phyloP scores from a whole-genome alignment of 495 filamentous ascomycete species.

The Lasiosphaeria ovina region DNA sequence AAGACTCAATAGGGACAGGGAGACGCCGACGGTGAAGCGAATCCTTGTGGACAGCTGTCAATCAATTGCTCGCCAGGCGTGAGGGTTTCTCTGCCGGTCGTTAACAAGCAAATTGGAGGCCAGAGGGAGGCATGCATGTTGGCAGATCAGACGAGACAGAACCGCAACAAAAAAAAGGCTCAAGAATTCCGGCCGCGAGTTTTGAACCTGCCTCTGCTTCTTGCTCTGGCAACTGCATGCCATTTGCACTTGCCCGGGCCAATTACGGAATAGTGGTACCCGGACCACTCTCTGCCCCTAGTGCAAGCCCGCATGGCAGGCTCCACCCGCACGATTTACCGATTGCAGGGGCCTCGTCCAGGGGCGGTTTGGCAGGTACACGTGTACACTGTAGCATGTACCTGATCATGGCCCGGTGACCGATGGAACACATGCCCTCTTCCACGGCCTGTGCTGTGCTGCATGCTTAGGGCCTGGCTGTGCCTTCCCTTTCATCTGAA shows the following conservation, averaged over 20 bases:
- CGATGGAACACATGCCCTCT: constrained; percentile 1
- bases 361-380: background rate
- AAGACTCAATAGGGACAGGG: too few species aligned
- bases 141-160: too few species aligned
- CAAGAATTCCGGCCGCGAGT: too few species aligned
- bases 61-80: too few species aligned
- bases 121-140: too few species aligned
- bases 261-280: constrained; percentile 3
- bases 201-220: too few species aligned
- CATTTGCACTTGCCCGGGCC: background rate
- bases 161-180: too few species aligned
- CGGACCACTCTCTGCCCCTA: background rate
- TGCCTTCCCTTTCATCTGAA: constrained; percentile 17
- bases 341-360: background rate
- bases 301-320: background rate
- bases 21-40: too few species aligned
- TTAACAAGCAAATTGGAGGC: too few species aligned
- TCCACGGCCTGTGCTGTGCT: background rate
- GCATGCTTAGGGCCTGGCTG: constrained; percentile 1
- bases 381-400: background rate
- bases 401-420: background rate
- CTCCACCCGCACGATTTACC: background rate
- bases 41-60: too few species aligned
- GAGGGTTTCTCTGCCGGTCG: too few species aligned
- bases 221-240: background rate